A percentile compares a stretch with the other conserved stretches of the same genome.
Conservation (phyloP, 192 early-diverging fungal genomes). For the Cladochytrium replicatum region DNA sequence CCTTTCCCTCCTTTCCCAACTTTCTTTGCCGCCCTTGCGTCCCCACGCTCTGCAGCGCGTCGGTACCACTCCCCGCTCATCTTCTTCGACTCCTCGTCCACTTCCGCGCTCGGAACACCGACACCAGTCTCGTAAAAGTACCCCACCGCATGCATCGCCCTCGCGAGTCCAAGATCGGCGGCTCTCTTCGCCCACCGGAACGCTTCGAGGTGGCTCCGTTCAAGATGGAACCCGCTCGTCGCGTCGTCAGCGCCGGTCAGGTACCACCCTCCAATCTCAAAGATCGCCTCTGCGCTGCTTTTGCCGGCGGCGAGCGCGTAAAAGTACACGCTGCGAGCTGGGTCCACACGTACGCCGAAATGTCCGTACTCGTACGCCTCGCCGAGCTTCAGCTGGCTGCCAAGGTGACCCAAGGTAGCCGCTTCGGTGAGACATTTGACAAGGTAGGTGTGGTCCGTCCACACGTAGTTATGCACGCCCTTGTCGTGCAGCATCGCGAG, state of each 20-base stretch:
- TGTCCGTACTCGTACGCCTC: constrained; percentile 70
- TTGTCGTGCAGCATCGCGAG: constrained; percentile 71
- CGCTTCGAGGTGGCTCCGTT: constrained; percentile 59
- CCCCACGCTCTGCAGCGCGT: constrained; percentile 17
- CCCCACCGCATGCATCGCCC: constrained; percentile 84
- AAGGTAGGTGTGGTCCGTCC: constrained; percentile 65
- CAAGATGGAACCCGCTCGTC: constrained; percentile 25
- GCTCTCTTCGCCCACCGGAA: constrained; percentile 75
- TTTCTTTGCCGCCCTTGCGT: constrained; percentile 20
- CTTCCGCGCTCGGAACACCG: constrained; percentile 40
- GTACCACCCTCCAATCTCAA: constrained; percentile 81
- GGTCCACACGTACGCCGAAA: constrained; percentile 56
- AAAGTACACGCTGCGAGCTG: constrained; percentile 57
- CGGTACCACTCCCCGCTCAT: constrained; percentile 19
- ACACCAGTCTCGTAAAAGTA: constrained; percentile 81
- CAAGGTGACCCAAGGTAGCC: constrained; percentile 58
- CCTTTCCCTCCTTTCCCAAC: too few relatives aligned
- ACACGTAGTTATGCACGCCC: constrained; percentile 56
- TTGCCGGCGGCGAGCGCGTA: constrained; percentile 73
- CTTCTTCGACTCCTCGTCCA: constrained; percentile 50
- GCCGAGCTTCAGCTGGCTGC: constrained; percentile 71
- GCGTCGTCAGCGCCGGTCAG: constrained; percentile 60
- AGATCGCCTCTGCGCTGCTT: constrained; percentile 57
- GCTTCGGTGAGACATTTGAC: constrained; percentile 64
- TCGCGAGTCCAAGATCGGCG: constrained; percentile 62